Base-by-base conservation (phyloP, 768 basidiomycete genomes). In the Hydnomerulius pinastri region DNA sequence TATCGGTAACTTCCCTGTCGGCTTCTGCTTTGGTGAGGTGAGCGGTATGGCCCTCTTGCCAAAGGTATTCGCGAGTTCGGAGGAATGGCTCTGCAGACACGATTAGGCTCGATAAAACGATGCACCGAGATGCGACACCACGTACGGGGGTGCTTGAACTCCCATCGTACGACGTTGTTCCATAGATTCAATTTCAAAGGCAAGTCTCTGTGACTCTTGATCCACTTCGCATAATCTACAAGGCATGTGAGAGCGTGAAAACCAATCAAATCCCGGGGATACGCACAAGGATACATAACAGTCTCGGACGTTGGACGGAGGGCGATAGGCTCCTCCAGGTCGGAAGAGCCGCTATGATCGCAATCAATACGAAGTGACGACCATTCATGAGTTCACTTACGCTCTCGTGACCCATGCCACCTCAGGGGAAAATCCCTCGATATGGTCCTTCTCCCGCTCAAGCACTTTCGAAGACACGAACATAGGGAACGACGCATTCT, bases 341-440 rank as follows among this genome's bases (percentile, higher is more conserved):
- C 96, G 17, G 92, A 92, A 55, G 80, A 81, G 40, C 97, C 97
- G 46, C 92, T 94, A 63, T 24, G 37, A 18, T 11, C 51, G 18
- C 18, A 24, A 46, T 49, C 33, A 55, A 29, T 50, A 20, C 13
- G 6, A 23, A 4, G 23, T 21, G 38, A n/a, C 15, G 33, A 38
- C 3, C 2, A 17, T 21, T 27, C n/a, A 41, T 13, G 33, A 9
- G 13, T 20, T 12, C 21, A 79, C 91, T 65, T 63, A 93, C 90
- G 96, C 96, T 71, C 82, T 79, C 21, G 97, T 99, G 49, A 99
- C 97, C 97, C 97, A 99, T n/a, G 97, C 97, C 28, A 99, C 97
- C 71, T 99, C 97, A 4, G 97, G 95, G 50, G 96, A 96, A 74
- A 99, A 99, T 2, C 97, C 97, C 69, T 98, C 97, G 51, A 99